phyloP scores from a whole-genome alignment of 2,329 filamentous ascomycete genomes.

The Tothia fuscella region DNA sequence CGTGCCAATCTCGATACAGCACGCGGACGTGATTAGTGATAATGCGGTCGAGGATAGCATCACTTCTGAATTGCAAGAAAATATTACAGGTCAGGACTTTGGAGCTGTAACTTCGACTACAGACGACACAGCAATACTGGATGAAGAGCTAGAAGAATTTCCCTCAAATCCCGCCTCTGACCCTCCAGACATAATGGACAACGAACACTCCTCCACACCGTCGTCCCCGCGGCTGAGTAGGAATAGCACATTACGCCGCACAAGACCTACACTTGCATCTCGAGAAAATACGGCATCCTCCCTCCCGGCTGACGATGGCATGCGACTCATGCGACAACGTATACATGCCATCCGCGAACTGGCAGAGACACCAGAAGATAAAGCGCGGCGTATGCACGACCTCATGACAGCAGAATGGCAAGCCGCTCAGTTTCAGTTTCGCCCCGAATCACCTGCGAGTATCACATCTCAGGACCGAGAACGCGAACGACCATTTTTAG shows the following conservation, averaged over 20 bases:
- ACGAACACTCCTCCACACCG: background rate
- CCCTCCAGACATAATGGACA: too few relatives aligned
- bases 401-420: constrained; percentile 39
- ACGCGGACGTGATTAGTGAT: too few relatives aligned
- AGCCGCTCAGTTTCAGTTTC: constrained; percentile 8
- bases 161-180: too few relatives aligned
- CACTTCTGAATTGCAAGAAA: too few relatives aligned
- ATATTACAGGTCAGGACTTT: too few relatives aligned
- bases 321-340: constrained; percentile 32
- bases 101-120: background rate
- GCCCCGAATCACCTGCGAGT: constrained; percentile 3
- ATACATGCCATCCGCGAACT: constrained; percentile 36
- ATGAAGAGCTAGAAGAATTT: background rate
- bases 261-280: background rate
- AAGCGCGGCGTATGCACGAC: constrained; percentile 35
- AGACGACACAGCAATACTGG: background rate
- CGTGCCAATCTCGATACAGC: too few relatives aligned
- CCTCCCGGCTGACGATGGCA: constrained; percentile 39
- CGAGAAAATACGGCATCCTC: constrained; percentile 12
- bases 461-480: background rate
- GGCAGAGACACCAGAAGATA: constrained; percentile 32
- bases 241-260: background rate
- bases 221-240: background rate
- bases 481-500: background rate
- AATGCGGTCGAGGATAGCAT: too few relatives aligned